Evolutionary conservation across 148 eudicot species (phyloP).

Genomic region (Rhododendron henanense): DNA sequence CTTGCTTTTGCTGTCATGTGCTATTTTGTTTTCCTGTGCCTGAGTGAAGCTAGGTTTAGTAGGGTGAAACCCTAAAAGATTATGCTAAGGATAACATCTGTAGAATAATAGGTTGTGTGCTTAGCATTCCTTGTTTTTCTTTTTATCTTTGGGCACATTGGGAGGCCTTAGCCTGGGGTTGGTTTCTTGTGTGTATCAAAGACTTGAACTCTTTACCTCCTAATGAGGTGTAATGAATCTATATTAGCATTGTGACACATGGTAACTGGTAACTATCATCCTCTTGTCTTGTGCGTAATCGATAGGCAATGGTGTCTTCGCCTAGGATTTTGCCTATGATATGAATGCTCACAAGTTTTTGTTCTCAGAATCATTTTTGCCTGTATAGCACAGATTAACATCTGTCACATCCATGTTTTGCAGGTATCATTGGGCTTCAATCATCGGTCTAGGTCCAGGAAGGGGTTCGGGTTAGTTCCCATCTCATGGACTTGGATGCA

Average conservation of each 20-base stretch:
- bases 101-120: neutral
- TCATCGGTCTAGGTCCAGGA: slow-evolving; percentile 38
- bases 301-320: neutral
- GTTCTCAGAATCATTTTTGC: neutral
- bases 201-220: neutral
- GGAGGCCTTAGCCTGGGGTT: neutral
- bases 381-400: slow-evolving; percentile 2
- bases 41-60: neutral
- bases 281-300: neutral
- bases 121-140: neutral
- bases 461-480: neutral
- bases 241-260: neutral
- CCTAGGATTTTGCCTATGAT: neutral
- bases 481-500: neutral
- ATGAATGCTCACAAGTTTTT: neutral
- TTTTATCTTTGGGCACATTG: neutral
- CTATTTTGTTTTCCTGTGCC: neutral
- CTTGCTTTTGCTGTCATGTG: neutral
- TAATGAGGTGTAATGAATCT: neutral
- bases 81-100: neutral
- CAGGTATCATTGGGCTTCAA: slow-evolving; percentile 77
- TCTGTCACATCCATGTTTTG: slow-evolving; percentile 16
- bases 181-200: neutral
- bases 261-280: neutral
- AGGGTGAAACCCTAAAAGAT: neutral